Evolutionary conservation across 2,329 filamentous ascomycete genomes (phyloP).

Genomic region (Pezicula radicicola): DNA sequence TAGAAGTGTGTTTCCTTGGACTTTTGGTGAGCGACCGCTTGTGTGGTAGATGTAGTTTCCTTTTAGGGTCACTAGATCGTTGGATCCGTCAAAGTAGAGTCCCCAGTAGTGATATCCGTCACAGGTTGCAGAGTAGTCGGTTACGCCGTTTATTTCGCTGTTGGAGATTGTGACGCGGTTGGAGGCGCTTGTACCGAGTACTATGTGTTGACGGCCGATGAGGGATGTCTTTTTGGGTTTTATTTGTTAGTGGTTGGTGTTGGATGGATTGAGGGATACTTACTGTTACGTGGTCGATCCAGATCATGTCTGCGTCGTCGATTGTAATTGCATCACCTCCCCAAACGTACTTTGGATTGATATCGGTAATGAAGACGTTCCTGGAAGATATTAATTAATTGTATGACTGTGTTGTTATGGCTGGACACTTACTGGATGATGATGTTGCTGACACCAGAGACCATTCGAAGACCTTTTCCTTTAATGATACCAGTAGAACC

Average conservation of each 20-base stretch:
- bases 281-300: slow-evolving; percentile 24
- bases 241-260: not conserved
- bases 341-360: slow-evolving; percentile 58
- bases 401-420: not conserved
- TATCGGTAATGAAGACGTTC: slow-evolving; percentile 51
- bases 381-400: not conserved
- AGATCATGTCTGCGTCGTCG: slow-evolving; percentile 39
- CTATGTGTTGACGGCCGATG: slow-evolving; percentile 40
- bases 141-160: slow-evolving; percentile 40
- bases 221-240: slow-evolving; percentile 24
- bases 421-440: slow-evolving; percentile 14
- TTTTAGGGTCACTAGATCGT: slow-evolving; percentile 35
- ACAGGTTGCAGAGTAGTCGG: slow-evolving; percentile 39
- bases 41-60: slow-evolving; percentile 39
- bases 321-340: slow-evolving; percentile 57
- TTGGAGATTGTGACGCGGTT: slow-evolving; percentile 41
- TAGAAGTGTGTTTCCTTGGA: slow-evolving; percentile 31
- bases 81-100: slow-evolving; percentile 33
- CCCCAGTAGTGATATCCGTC: slow-evolving; percentile 44
- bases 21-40: slow-evolving; percentile 37
- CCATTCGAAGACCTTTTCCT: slow-evolving; percentile 23
- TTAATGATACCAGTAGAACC: slow-evolving; percentile 23
- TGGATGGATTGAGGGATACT: not conserved
- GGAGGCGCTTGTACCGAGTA: slow-evolving; percentile 28
- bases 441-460: slow-evolving; percentile 14